A percentile compares a stretch with the other conserved stretches of the same genome.
phyloP scores from a whole-genome alignment of 2,329 filamentous ascomycete genomes.

The Corinectria fuckeliana region DNA sequence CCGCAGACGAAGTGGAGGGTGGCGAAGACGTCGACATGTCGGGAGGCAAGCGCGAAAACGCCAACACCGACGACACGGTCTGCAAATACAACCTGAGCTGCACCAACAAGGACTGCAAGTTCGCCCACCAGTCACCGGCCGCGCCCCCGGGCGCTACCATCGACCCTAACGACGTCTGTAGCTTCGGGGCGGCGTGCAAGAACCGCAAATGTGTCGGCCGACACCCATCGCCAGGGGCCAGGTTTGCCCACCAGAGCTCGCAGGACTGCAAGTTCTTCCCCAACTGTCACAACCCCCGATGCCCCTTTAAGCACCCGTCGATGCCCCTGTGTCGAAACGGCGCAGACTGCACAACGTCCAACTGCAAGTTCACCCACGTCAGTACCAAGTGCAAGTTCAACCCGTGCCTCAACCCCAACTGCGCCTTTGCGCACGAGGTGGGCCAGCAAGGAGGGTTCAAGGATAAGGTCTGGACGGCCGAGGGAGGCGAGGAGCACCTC shows the following conservation, averaged over 20 bases:
- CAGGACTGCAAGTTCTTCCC: slow-evolving; percentile 91
- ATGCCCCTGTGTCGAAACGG: slow-evolving; percentile 92
- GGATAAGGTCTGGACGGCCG: slow-evolving; percentile 90
- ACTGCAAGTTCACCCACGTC: slow-evolving; percentile 90
- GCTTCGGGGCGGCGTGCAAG: slow-evolving; percentile 90
- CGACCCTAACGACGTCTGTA: slow-evolving; percentile 81
- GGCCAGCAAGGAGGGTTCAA: slow-evolving; percentile 86
- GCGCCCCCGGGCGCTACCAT: slow-evolving; percentile 79
- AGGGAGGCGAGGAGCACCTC: slow-evolving; percentile 66
- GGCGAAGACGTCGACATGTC: slow-evolving; percentile 71
- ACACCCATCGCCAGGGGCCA: slow-evolving; percentile 89
- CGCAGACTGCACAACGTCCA: slow-evolving; percentile 78
- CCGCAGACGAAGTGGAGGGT: slow-evolving; percentile 48
- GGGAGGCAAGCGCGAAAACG: slow-evolving; percentile 58
- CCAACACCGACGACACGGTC: slow-evolving; percentile 68
- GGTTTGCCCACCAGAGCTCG: slow-evolving; percentile 78
- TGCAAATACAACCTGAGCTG: slow-evolving; percentile 93
- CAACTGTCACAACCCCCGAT: slow-evolving; percentile 86
- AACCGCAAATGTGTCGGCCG: slow-evolving; percentile 92
- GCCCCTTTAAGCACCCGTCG: slow-evolving; percentile 86
- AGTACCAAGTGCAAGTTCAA: slow-evolving; percentile 87
- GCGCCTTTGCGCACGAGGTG: slow-evolving; percentile 87
- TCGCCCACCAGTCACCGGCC: slow-evolving; percentile 92
- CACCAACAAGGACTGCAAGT: slow-evolving; percentile 88
- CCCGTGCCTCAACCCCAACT: slow-evolving; percentile 88